Evolutionary conservation across 345 rosid species (phyloP).

Genomic region (Syzygium jambos): DNA sequence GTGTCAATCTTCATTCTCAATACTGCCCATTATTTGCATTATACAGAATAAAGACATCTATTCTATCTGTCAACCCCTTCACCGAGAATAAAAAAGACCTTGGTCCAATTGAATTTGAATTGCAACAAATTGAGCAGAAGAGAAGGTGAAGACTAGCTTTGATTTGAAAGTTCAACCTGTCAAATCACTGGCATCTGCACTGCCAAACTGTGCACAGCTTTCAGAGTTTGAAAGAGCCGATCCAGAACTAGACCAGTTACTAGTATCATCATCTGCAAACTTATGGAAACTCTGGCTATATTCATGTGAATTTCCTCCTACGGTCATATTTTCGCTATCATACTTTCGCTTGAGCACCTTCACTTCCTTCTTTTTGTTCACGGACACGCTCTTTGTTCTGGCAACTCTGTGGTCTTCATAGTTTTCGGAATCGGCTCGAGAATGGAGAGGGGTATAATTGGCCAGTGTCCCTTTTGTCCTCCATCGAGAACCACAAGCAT

Average conservation of each 20-base stretch:
- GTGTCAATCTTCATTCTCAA: background rate
- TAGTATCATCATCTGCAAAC: slow-evolving; percentile 65
- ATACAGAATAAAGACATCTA: background rate
- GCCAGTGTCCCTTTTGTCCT: slow-evolving; percentile 82
- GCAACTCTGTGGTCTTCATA: slow-evolving; percentile 49
- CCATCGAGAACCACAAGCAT: slow-evolving; percentile 99
- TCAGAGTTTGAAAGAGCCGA: slow-evolving; percentile 95
- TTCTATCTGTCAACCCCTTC: background rate
- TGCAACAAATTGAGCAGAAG: background rate
- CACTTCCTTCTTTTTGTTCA: slow-evolving; percentile 54
- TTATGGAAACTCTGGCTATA: slow-evolving; percentile 43
- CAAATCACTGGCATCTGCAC: slow-evolving; percentile 81
- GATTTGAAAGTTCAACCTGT: slow-evolving; percentile 45
- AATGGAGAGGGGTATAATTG: slow-evolving; percentile 77
- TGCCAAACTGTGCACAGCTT: slow-evolving; percentile 85
- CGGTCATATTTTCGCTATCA: slow-evolving; percentile 30
- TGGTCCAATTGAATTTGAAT: background rate
- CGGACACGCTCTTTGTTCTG: slow-evolving; percentile 44
- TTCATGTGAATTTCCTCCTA: slow-evolving; percentile 33
- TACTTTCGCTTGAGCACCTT: slow-evolving; percentile 71
- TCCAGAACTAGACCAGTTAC: slow-evolving; percentile 94
- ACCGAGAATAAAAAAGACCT: background rate
- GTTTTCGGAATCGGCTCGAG: slow-evolving; percentile 60
- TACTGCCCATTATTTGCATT: background rate
- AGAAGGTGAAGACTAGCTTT: background rate